Conservation (phyloP, 306 rosid species). For the Oemleria cerasiformis region DNA sequence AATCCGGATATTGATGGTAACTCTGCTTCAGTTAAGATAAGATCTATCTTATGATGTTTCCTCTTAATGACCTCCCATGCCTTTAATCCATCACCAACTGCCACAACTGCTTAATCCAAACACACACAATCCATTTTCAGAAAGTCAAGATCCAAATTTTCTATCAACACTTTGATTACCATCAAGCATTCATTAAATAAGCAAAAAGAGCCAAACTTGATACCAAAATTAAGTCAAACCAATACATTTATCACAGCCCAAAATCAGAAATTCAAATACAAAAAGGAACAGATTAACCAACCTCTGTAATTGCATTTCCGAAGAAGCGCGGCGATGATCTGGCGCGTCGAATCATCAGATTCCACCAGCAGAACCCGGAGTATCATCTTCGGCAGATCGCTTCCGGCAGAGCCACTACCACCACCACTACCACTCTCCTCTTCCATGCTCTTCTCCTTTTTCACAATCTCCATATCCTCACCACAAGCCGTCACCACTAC, state of each 20-base stretch:
- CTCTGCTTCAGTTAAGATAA: conserved; percentile 69
- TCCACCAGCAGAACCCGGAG: conserved; percentile 62
- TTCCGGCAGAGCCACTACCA: conserved; percentile 22
- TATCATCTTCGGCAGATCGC: conserved; percentile 37
- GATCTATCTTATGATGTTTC: conserved; percentile 53
- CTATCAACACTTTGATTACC: not conserved
- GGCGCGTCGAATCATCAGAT: conserved; percentile 79
- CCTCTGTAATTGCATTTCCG: conserved; percentile 77
- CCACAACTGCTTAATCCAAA: conserved; percentile 44
- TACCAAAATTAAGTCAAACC: not conserved
- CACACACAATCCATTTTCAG: conserved; percentile 7
- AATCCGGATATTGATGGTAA: conserved; percentile 76
- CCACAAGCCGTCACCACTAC: conserved; percentile 13
- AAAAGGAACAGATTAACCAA: conserved; percentile 6
- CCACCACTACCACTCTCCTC: conserved; percentile 17
- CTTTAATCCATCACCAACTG: conserved; percentile 62
- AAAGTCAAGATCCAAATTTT: not conserved
- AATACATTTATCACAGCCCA: not conserved
- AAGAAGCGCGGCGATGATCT: conserved; percentile 70
- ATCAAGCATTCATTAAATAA: not conserved
- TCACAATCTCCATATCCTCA: conserved; percentile 14
- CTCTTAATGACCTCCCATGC: conserved; percentile 73
- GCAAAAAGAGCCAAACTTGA: not conserved
- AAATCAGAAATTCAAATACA: not conserved
- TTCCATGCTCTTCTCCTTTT: conserved; percentile 1